Evolutionary conservation across 2,329 filamentous ascomycete species (phyloP), one percentile per base, ranked within the genome.

Genomic region (Fusarium nurragi): DNA sequence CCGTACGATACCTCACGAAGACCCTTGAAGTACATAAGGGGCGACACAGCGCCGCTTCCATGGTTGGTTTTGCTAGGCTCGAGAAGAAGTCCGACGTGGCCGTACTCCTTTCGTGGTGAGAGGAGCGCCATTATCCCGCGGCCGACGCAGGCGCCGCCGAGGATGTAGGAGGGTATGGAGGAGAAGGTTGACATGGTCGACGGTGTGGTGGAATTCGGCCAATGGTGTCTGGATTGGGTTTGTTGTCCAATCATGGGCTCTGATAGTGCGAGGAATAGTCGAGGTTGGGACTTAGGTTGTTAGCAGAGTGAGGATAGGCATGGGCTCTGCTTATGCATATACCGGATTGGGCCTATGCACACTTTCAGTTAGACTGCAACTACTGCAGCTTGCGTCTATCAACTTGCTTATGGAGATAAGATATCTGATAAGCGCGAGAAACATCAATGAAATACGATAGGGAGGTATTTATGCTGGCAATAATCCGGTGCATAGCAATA

Each of bases 21-120:
- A 8, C 74, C 75, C 49, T 78, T 77, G 55, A 77, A 71, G 45
- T 75, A 75, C 59, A 78, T 73, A 18, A 77, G 73, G 3, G 76
- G 72, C 21, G 76, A 78, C 9, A 59, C 28, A 10, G 30, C n/a
- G 4, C 61, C 45, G 0, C 7, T 12, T 2, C 13, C 14, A 5
- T 13, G 16, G 10, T 10, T 10, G 12, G 4, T 6, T 21, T 23
- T 22, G 6, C 22, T 6, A 2, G 53, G 26, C n/a, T 73, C 71
- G 1, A 71, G 71, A 1, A 28, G 66, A 11, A 73, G 60, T 5
- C 71, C 71, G 6, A 73, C 44, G 5, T 71, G 65, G 5, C 53
- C 32, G 36, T 73, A 73, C 43, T 73, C 71, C 9, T 65, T 57
- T 39, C 54, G 56, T 6, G 71, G 68, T 4, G 60, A 69, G 30